Conservation (phyloP, 2,329 filamentous ascomycete genomes). For the Colletotrichum navitas region DNA sequence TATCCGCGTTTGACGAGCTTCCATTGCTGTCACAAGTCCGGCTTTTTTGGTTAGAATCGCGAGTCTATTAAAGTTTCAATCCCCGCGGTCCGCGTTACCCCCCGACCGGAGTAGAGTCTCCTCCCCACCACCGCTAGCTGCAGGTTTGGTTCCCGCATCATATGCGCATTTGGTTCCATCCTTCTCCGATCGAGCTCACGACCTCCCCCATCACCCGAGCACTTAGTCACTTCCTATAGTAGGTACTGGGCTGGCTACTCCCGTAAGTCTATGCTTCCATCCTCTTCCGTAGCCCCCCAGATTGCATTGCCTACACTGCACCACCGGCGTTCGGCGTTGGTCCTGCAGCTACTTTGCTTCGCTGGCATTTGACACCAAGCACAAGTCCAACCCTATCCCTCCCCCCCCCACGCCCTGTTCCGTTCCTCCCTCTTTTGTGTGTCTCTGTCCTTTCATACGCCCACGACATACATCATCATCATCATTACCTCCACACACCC, state of each 20-base stretch:
- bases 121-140: slow-evolving; percentile 35
- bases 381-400: slow-evolving; percentile 1
- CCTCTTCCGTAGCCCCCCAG: not conserved
- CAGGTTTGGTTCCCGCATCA: slow-evolving; percentile 30
- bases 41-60: not conserved
- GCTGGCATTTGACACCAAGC: slow-evolving; percentile 21
- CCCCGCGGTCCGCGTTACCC: slow-evolving; percentile 28
- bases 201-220: slow-evolving; percentile 28
- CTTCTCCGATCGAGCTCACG: slow-evolving; percentile 14
- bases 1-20: slow-evolving; percentile 9
- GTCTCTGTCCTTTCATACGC: slow-evolving; percentile 3
- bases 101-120: slow-evolving; percentile 33
- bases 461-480: slow-evolving; percentile 38
- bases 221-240: slow-evolving; percentile 10
- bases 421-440: slow-evolving; percentile 1
- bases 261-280: slow-evolving; percentile 25
- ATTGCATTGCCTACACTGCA: not conserved
- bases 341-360: slow-evolving; percentile 19
- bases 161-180: slow-evolving; percentile 13
- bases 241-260: slow-evolving; percentile 27
- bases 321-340: slow-evolving; percentile 7
- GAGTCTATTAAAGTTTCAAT: slow-evolving; percentile 23
- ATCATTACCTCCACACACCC: slow-evolving; percentile 29
- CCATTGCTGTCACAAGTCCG: not conserved
- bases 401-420: not conserved